Conservation (phyloP, 768 basidiomycete genomes). For the Lanmaoa pseudosensibilis region DNA sequence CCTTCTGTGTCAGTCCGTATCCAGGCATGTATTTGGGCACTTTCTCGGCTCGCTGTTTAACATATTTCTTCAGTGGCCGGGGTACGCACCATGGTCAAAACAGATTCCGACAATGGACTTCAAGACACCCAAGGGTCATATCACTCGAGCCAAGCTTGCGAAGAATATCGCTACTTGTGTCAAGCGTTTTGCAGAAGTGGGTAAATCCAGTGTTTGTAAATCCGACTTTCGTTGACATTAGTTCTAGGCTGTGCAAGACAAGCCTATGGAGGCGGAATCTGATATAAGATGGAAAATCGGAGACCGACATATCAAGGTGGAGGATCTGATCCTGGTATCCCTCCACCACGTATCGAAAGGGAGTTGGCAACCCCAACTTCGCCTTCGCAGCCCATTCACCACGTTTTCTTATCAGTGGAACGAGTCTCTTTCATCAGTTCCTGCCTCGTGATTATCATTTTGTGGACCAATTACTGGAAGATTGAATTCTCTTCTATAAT, state of each 20-base stretch:
- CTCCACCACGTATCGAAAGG: slow-evolving; percentile 83
- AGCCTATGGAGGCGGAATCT: slow-evolving; percentile 62
- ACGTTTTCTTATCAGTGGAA: background rate
- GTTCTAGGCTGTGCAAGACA: slow-evolving; percentile 47
- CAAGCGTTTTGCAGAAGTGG: slow-evolving; percentile 62
- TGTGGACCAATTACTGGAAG: background rate
- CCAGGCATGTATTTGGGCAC: slow-evolving; percentile 47
- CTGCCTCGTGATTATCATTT: background rate
- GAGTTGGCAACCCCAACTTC: slow-evolving; percentile 78
- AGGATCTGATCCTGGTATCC: slow-evolving; percentile 71
- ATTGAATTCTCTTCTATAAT: background rate
- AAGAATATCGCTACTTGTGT: slow-evolving; percentile 81
- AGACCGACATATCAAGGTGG: slow-evolving; percentile 51
- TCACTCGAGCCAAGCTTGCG: slow-evolving; percentile 73
- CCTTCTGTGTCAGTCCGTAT: slow-evolving; percentile 80
- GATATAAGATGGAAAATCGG: slow-evolving; percentile 68
- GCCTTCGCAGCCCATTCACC: slow-evolving; percentile 36
- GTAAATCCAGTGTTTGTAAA: slow-evolving; percentile 11
- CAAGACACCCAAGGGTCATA: slow-evolving; percentile 72
- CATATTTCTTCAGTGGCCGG: slow-evolving; percentile 61
- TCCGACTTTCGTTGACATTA: slow-evolving; percentile 4
- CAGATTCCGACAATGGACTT: slow-evolving; percentile 85
- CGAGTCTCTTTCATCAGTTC: background rate
- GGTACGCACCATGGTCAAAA: slow-evolving; percentile 73
- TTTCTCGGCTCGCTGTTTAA: background rate